Evolutionary conservation across 1,284 basidiomycete genomes (phyloP).

Genomic region (Marasmius tenuissimus): DNA sequence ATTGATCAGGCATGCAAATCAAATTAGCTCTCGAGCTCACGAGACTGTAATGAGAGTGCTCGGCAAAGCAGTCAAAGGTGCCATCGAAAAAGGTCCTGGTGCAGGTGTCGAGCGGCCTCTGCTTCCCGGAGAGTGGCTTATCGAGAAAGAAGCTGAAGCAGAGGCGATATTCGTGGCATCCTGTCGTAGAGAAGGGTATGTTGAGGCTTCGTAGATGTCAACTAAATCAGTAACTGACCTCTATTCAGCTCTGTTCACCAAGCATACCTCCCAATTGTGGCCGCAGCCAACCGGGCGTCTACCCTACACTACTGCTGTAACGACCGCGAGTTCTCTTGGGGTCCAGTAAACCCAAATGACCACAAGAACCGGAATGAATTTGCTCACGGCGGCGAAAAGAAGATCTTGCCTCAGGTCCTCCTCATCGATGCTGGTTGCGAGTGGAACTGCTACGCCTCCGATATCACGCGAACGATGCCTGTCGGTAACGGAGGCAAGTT

Average conservation of each 20-base stretch:
- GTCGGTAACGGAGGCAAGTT: constrained; percentile 90
- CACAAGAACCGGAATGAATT: constrained; percentile 52
- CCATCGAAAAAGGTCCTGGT: constrained; percentile 43
- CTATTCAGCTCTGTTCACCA: constrained; percentile 71
- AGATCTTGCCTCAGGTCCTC: constrained; percentile 73
- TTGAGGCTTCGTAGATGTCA: constrained; percentile 5
- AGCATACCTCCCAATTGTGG: constrained; percentile 89
- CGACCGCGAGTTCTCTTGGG: constrained; percentile 78
- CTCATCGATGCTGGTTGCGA: constrained; percentile 93
- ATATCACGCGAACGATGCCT: constrained; percentile 84
- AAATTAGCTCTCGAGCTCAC: constrained; percentile 85
- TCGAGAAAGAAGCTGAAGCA: constrained; percentile 87
- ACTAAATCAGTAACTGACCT: constrained; percentile 1
- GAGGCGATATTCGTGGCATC: constrained; percentile 90
- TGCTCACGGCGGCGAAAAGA: constrained; percentile 36
- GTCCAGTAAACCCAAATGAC: constrained; percentile 60
- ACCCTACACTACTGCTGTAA: constrained; percentile 92
- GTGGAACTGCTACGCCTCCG: constrained; percentile 79
- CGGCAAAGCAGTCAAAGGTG: constrained; percentile 66
- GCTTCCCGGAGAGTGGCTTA: constrained; percentile 78
- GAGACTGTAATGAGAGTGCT: constrained; percentile 90
- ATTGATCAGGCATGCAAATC: constrained; percentile 75
- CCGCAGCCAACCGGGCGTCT: constrained; percentile 78
- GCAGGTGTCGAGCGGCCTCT: constrained; percentile 53
- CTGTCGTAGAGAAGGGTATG: constrained; percentile 81